These are phyloP conservation scores for Mucor plumbeus DNA, from an alignment of 371 early-diverging fungal species.

Conservation along the genomic window DNA sequence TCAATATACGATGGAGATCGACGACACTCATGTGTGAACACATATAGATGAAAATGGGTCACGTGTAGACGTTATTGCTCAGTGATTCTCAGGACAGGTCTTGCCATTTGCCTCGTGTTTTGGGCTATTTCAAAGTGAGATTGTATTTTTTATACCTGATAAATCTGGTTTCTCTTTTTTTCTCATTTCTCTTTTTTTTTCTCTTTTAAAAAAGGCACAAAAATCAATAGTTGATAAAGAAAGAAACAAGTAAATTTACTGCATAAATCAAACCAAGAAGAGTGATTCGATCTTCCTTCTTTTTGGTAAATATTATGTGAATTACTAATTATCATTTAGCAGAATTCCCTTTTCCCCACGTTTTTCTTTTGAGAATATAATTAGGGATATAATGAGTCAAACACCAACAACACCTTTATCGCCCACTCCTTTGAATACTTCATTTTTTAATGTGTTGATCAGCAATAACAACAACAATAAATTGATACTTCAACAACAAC, in stretches of 20 bases:
- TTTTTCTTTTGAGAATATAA: background rate
- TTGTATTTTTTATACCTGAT: background rate
- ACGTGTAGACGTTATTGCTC: background rate
- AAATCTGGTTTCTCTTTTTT: background rate
- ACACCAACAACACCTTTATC: conserved; percentile 24
- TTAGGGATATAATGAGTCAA: conserved; percentile 20
- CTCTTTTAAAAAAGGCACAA: conserved; percentile 3
- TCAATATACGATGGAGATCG: background rate
- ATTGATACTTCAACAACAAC: background rate
- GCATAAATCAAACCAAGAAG: background rate
- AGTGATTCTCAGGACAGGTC: conserved; percentile 2
- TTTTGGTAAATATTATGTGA: background rate
- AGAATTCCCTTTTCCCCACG: conserved; percentile 2
- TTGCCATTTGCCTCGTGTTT: conserved; percentile 12
- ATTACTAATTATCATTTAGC: background rate
- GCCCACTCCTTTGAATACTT: conserved; percentile 30
- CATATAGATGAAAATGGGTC: background rate
- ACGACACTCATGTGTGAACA: background rate
- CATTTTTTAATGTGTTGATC: conserved; percentile 22
- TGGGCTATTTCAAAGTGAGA: conserved; percentile 1
- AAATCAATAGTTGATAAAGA: background rate
- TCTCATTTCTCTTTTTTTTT: background rate
- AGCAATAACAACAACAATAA: conserved; percentile 5
- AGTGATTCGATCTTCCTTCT: background rate
- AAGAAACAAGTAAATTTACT: background rate